Base-by-base conservation (phyloP, 2,329 filamentous ascomycete genomes). In the Penicillium sp. region DNA sequence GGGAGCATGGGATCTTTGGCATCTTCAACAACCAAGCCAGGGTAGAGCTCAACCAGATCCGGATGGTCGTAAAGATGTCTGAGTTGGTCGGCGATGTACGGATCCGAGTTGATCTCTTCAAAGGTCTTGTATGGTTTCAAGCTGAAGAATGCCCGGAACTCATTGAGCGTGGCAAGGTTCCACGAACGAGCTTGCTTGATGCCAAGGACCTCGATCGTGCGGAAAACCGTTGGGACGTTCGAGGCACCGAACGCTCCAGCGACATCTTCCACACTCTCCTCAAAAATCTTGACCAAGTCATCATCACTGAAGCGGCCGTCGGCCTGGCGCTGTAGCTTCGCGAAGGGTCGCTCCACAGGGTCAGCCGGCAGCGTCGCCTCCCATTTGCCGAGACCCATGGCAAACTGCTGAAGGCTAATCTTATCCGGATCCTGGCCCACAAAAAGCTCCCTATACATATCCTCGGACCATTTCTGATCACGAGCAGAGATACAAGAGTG, bases 391-490 rank as follows among this genome's bases (percentile, higher is more conserved):
- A 82, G 70, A 1, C 71, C 76, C 43, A 65, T 61, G 22, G 76
- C 63, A 33, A 83, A 76, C 24, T 81, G 77, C 16, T 67, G 60
- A 57, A 76, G 64, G 40, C 68, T 73, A 39, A 79, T 61, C 3
- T 70, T 62, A n/a, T 69, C 63, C 16, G 75, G 63, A 6, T 79
- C 71, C 16, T 77, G 67, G 10, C 68, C 70, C n/a, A 68, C 66
- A 40, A 85, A 81, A 1, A 84, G 67, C 49, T 81, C 77, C 6
- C 76, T 70, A 67, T 85, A 84, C 63, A 82, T 77, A 14, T 82
- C 76, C 47, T 87, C 80, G 18, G 84, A 85, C 85, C 86, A 89
- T 41, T 79, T 77, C 67, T 88, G 85, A 61, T 89, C 87, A 22
- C 81, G 80, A 61, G 82, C 77, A 3, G 83, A 86, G 52, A 88